phyloP scores from a whole-genome alignment of 805 yeast species.

The Saccharomycopsis fodiens region DNA sequence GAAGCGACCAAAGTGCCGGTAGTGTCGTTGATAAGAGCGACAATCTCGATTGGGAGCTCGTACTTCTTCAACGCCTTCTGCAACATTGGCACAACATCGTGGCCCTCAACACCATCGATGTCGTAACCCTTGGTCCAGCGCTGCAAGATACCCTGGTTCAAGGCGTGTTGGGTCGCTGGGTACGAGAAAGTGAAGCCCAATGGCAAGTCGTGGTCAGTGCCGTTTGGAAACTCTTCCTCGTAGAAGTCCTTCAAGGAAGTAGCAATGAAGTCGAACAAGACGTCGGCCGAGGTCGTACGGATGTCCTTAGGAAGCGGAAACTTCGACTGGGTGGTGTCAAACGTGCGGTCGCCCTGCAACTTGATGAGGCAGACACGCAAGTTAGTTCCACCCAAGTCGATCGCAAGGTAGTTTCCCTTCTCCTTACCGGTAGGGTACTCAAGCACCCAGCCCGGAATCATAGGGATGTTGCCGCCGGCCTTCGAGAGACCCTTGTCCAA shows the following conservation, averaged over 20 bases:
- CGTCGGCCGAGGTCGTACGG: constrained; percentile 73
- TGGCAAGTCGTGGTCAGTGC: constrained; percentile 46
- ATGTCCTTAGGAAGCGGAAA: constrained; percentile 68
- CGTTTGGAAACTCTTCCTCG: constrained; percentile 59
- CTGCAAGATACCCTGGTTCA: constrained; percentile 81
- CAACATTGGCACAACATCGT: constrained; percentile 88
- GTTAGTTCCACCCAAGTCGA: constrained; percentile 97
- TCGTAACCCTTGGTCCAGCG: constrained; percentile 98
- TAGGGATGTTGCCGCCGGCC: constrained; percentile 83
- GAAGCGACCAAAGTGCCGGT: constrained; percentile 97
- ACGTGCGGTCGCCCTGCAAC: constrained; percentile 74
- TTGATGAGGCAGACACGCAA: constrained; percentile 85
- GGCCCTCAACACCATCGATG: constrained; percentile 87
- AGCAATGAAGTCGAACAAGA: constrained; percentile 83
- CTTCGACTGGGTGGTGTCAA: constrained; percentile 82
- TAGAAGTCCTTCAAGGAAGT: constrained; percentile 67
- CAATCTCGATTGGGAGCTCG: constrained; percentile 73
- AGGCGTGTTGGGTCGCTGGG: constrained; percentile 78
- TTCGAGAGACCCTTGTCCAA: constrained; percentile 72
- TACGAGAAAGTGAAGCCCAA: constrained; percentile 94
- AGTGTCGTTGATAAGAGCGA: constrained; percentile 93
- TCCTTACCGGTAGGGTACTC: constrained; percentile 91
- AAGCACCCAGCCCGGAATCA: constrained; percentile 97
- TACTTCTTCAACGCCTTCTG: constrained; percentile 61
- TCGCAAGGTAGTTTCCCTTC: constrained; percentile 82